Percentiles rank a stretch among this genome's conserved stretches.
These are phyloP conservation scores for Debaryomyces sp. DNA, from an alignment of 1,139 yeast genomes.

Conservation along the genomic window DNA sequence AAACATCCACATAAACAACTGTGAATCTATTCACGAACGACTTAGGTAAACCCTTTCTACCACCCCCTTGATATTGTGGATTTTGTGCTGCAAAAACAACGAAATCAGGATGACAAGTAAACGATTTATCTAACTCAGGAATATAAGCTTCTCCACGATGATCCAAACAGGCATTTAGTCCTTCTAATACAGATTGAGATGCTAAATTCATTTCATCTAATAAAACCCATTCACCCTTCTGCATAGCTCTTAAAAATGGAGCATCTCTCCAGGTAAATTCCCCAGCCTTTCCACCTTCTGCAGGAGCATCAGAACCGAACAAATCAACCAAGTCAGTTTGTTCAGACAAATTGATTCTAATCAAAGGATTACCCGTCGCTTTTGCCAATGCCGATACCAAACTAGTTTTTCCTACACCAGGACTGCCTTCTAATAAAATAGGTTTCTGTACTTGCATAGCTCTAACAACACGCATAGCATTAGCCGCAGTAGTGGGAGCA, in stretches of 20 bases:
- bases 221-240: slow-evolving; percentile 95
- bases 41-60: slow-evolving; percentile 96
- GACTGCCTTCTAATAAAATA: slow-evolving; percentile 91
- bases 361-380: slow-evolving; percentile 75
- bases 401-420: slow-evolving; percentile 99
- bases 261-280: slow-evolving; percentile 98
- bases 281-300: slow-evolving; percentile 86
- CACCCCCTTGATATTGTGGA: slow-evolving; percentile 98
- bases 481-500: slow-evolving; percentile 92
- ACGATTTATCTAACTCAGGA: slow-evolving; percentile 88
- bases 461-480: slow-evolving; percentile 86
- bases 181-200: slow-evolving; percentile 95
- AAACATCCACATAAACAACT: slow-evolving; percentile 87
- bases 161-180: slow-evolving; percentile 95
- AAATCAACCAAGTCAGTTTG: slow-evolving; percentile 95
- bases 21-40: slow-evolving; percentile 94
- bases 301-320: slow-evolving; percentile 96
- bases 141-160: slow-evolving; percentile 97
- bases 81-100: slow-evolving; percentile 98
- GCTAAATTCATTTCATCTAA: slow-evolving; percentile 98
- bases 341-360: slow-evolving; percentile 92
- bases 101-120: slow-evolving; percentile 80
- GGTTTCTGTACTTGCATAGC: slow-evolving; percentile 94
- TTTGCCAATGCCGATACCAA: slow-evolving; percentile 83
- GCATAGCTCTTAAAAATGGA: slow-evolving; percentile 96